These are phyloP conservation scores for Gracilaria gracilis DNA, from an alignment of 23 red algal genomes.

Conservation along the genomic window DNA sequence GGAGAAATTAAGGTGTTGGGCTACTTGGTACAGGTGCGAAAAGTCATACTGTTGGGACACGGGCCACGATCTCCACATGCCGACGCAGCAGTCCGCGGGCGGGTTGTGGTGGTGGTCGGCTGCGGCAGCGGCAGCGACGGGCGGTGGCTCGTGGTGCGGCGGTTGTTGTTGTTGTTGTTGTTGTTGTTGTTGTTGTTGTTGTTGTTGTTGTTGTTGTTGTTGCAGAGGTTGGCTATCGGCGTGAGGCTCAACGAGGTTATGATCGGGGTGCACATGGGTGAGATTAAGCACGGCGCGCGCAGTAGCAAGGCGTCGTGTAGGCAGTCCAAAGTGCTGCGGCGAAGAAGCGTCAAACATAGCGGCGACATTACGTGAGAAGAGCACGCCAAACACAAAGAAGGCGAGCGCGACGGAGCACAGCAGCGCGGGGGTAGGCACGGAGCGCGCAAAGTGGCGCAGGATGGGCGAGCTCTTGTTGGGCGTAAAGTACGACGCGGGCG, in stretches of 20 bases:
- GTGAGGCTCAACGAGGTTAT: background rate
- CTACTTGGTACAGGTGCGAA: slow-evolving; percentile 20
- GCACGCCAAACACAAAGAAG: slow-evolving; percentile 35
- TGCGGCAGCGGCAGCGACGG: background rate
- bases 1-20: slow-evolving; percentile 21
- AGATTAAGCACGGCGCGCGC: background rate
- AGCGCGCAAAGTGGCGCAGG: background rate
- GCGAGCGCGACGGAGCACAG: slow-evolving; percentile 19
- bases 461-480: background rate
- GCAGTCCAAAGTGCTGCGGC: slow-evolving; percentile 33
- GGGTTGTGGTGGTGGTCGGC: background rate
- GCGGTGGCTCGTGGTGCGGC: background rate
- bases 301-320: background rate
- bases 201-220: background rate
- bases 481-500: background rate
- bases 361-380: background rate
- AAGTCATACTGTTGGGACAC: slow-evolving; percentile 12
- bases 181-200: background rate
- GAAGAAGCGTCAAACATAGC: slow-evolving; percentile 26
- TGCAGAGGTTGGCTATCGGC: background rate
- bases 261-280: background rate
- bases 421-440: background rate
- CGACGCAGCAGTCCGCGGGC: slow-evolving; percentile 23
- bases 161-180: background rate
- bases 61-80: slow-evolving; percentile 56